phyloP scores from a whole-genome alignment of 2,329 filamentous ascomycete genomes.

The Bipolaris sorokiniana region DNA sequence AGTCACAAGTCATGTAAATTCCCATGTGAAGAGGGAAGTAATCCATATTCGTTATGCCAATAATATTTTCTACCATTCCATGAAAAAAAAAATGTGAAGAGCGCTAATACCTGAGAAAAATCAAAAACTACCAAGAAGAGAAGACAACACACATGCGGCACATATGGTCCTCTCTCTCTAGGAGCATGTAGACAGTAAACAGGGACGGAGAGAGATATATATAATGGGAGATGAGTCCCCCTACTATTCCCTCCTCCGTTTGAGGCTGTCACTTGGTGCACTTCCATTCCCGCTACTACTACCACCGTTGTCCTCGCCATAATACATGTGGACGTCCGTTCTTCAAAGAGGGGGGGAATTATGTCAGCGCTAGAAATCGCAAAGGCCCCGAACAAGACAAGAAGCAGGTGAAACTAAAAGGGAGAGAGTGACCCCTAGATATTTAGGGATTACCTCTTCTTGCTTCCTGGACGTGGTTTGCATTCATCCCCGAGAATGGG shows the following conservation, averaged over 20 bases:
- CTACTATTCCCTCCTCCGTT: neutral
- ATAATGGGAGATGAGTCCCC: neutral
- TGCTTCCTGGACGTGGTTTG: constrained; percentile 56
- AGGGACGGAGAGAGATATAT: neutral
- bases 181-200: neutral
- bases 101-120: neutral
- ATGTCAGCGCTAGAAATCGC: neutral
- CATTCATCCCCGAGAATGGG: constrained; percentile 57
- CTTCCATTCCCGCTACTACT: neutral
- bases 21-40: neutral
- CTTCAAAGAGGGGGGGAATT: neutral
- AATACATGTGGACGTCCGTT: neutral
- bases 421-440: neutral
- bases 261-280: neutral
- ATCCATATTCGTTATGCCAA: neutral
- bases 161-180: neutral
- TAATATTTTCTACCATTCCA: neutral
- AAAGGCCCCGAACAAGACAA: neutral
- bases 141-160: neutral
- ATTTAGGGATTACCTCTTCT: constrained; percentile 51
- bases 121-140: neutral
- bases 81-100: neutral
- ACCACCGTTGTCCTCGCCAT: neutral
- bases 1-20: no score
- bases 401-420: neutral